phyloP scores from a whole-genome alignment of 495 filamentous ascomycete species.

The Chaetomium tenue region DNA sequence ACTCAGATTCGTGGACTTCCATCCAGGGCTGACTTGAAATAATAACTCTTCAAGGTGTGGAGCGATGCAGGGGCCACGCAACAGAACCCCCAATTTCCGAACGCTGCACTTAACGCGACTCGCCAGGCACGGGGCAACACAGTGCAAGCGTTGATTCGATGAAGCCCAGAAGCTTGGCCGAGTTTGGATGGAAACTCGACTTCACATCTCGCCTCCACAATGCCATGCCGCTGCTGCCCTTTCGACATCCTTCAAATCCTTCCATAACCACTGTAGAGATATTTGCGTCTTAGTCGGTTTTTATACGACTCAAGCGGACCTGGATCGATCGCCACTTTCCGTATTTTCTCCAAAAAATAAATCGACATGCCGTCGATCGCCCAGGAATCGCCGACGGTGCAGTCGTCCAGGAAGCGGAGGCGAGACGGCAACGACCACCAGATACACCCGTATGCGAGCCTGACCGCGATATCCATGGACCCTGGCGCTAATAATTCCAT shows the following conservation, averaged over 20 bases:
- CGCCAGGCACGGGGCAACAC: conserved; percentile 9
- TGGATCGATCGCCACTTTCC: not conserved
- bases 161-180: not conserved
- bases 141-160: not conserved
- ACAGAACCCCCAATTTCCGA: not conserved
- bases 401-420: conserved; percentile 42
- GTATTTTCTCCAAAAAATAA: not conserved
- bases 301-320: not conserved
- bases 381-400: conserved; percentile 29
- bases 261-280: not conserved
- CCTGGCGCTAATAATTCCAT: conserved; percentile 19
- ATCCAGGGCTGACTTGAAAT: not conserved
- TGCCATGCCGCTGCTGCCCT: not conserved
- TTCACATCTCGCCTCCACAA: conserved; percentile 1
- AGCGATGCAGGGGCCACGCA: not conserved
- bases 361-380: conserved; percentile 36
- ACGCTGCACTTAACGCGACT: not conserved
- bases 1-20: not conserved
- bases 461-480: conserved; percentile 9
- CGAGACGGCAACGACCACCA: conserved; percentile 39
- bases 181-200: not conserved
- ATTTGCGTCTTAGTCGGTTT: not conserved
- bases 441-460: conserved; percentile 35
- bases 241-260: not conserved
- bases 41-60: not conserved